Percentiles rank a stretch among this genome's conserved stretches.
Evolutionary conservation across 257 asterid genomes (phyloP).

Genomic region (Capsicum pubescens): DNA sequence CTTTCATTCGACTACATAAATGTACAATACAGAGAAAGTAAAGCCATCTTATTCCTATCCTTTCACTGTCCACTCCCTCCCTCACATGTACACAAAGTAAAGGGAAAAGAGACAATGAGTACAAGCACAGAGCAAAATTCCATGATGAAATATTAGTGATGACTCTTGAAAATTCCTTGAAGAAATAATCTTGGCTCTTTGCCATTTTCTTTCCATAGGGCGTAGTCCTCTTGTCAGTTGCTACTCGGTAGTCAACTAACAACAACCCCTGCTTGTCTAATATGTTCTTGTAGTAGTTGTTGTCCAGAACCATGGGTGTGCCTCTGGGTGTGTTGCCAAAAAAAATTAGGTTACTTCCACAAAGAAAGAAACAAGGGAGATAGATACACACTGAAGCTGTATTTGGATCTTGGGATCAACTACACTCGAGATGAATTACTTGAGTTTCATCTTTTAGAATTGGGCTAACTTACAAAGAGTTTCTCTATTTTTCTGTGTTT

Average conservation of each 20-base stretch:
- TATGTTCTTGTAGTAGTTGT: slow-evolving; percentile 89
- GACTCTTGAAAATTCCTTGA: slow-evolving; percentile 71
- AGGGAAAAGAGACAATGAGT: slow-evolving; percentile 28
- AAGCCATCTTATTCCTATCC: slow-evolving; percentile 35
- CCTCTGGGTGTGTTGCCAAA: slow-evolving; percentile 45
- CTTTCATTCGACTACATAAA: slow-evolving; percentile 4
- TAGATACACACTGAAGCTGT: too few relatives aligned
- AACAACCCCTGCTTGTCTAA: slow-evolving; percentile 83
- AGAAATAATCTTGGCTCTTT: slow-evolving; percentile 78
- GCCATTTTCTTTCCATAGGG: slow-evolving; percentile 93
- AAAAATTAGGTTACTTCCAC: too few relatives aligned
- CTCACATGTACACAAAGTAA: slow-evolving; percentile 8
- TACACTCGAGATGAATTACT: too few relatives aligned
- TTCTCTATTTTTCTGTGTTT: too few relatives aligned
- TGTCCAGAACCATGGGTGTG: slow-evolving; percentile 92
- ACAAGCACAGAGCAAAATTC: slow-evolving; percentile 41
- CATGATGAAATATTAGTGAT: slow-evolving; percentile 65
- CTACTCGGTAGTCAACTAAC: slow-evolving; percentile 84
- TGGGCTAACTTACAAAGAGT: too few relatives aligned
- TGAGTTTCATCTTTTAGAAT: too few relatives aligned
- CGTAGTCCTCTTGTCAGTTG: slow-evolving; percentile 76
- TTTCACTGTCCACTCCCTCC: not conserved
- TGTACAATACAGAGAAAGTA: not conserved
- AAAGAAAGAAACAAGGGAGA: too few relatives aligned
- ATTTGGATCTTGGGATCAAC: too few relatives aligned